These are phyloP conservation scores for Penicillium flavigenum DNA, from an alignment of 495 filamentous ascomycete genomes.

Conservation along the genomic window DNA sequence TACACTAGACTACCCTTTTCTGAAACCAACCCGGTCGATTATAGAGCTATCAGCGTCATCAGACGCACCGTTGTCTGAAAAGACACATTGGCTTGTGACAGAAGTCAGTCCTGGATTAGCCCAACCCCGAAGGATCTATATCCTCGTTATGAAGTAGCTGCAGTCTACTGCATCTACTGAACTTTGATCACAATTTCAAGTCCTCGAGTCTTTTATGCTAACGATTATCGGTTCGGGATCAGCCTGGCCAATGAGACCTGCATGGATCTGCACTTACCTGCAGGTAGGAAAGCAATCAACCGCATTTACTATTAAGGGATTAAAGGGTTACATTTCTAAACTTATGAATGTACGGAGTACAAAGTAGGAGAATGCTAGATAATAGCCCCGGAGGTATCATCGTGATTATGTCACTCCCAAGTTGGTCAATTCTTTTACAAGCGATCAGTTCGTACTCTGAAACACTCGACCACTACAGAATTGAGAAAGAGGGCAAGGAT, in stretches of 20 bases:
- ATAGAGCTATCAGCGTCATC: no score
- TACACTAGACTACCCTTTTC: neutral
- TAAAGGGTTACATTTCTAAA: neutral
- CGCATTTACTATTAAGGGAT: neutral
- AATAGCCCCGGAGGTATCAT: neutral
- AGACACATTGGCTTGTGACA: no score
- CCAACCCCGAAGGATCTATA: no score
- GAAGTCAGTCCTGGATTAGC: no score
- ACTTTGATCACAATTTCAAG: neutral
- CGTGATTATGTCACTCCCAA: neutral
- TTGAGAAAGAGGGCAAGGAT: neutral
- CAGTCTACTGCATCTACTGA: neutral
- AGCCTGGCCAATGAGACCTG: conserved; percentile 3
- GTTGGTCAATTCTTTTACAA: neutral
- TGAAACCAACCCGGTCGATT: no score
- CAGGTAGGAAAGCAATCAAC: no score
- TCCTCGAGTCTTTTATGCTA: neutral
- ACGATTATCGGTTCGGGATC: neutral
- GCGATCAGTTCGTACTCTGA: neutral
- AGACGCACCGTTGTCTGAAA: no score
- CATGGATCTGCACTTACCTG: neutral
- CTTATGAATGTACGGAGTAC: neutral
- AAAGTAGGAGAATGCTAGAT: neutral
- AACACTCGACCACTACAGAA: neutral
- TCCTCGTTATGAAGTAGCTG: neutral